phyloP scores from a whole-genome alignment of 495 filamentous ascomycete species.

The Glutinoglossum americanum region DNA sequence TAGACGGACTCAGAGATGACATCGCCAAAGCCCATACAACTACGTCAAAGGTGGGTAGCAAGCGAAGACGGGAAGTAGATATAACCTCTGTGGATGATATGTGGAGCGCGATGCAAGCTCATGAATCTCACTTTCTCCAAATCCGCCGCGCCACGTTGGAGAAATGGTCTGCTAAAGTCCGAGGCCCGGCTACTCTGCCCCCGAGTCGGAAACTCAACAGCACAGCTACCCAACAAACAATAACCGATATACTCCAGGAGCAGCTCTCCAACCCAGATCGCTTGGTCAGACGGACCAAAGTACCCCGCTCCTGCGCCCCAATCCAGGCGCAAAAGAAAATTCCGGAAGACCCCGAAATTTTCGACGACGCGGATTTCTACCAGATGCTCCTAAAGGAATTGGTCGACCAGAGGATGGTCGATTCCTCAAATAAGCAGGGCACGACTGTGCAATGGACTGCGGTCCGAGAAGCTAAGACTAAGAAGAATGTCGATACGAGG shows the following conservation, averaged over 20 bases:
- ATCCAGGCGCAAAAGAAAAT: slow-evolving; percentile 29
- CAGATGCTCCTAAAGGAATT: slow-evolving; percentile 77
- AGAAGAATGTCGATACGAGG: slow-evolving; percentile 71
- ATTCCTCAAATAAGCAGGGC: slow-evolving; percentile 24
- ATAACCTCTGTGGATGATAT: slow-evolving; percentile 17
- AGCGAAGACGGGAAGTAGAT: slow-evolving; percentile 14
- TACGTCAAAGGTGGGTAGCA: slow-evolving; percentile 39
- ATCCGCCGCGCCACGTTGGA: slow-evolving; percentile 35
- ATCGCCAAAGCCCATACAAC: slow-evolving; percentile 28
- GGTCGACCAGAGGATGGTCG: slow-evolving; percentile 59
- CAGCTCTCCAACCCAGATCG: slow-evolving; percentile 48
- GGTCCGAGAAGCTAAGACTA: slow-evolving; percentile 59
- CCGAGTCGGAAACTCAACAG: slow-evolving; percentile 24
- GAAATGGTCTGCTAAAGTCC: slow-evolving; percentile 45
- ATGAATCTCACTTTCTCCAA: slow-evolving; percentile 30
- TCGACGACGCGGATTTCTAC: slow-evolving; percentile 90
- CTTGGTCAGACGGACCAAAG: slow-evolving; percentile 41
- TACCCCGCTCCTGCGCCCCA: slow-evolving; percentile 52
- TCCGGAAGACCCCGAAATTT: slow-evolving; percentile 25
- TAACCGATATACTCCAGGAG: slow-evolving; percentile 50
- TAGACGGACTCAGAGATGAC: slow-evolving; percentile 48
- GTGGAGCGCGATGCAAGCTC: slow-evolving; percentile 48
- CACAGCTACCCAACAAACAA: slow-evolving; percentile 26
- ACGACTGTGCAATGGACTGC: slow-evolving; percentile 25
- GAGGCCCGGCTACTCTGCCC: slow-evolving; percentile 17